Percentiles rank a stretch among this genome's conserved stretches.
Conservation (phyloP, 208 protist species). For the Leishmania martiniquensis region DNA sequence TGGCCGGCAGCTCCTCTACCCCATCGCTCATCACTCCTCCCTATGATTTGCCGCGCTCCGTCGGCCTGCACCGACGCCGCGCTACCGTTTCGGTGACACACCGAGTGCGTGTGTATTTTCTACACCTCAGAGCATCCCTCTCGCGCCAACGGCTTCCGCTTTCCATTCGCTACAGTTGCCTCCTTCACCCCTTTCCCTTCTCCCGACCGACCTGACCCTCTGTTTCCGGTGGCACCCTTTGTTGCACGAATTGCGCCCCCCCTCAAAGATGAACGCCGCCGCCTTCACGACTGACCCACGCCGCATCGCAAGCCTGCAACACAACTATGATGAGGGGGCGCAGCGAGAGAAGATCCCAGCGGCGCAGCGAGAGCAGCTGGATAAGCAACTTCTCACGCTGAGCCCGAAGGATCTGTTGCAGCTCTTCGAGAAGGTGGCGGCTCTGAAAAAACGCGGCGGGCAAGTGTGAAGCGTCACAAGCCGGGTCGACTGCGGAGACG, state of each 20-base stretch:
- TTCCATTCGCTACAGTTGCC: too few species aligned
- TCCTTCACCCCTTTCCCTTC: too few species aligned
- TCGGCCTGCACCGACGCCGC: too few species aligned
- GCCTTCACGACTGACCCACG: constrained; percentile 66
- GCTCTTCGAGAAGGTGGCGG: constrained; percentile 58
- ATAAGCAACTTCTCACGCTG: constrained; percentile 43
- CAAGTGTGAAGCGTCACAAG: neutral
- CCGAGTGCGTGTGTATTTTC: neutral
- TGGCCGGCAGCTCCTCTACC: too few species aligned
- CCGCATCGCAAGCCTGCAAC: constrained; percentile 64
- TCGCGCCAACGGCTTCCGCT: neutral
- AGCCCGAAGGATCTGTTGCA: constrained; percentile 51
- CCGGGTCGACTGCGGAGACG: too few species aligned
- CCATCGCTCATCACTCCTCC: too few species aligned
- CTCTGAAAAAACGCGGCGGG: constrained; percentile 27
- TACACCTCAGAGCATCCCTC: too few species aligned
- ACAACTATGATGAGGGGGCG: constrained; percentile 71
- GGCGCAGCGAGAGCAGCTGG: constrained; percentile 60
- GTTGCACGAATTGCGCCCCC: too few species aligned
- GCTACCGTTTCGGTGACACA: neutral
- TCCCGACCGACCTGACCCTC: too few species aligned
- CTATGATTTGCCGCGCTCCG: too few species aligned
- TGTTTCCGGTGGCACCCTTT: too few species aligned
- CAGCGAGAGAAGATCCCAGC: constrained; percentile 51
- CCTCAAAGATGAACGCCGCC: constrained; percentile 46